A percentile compares a stretch with the other conserved stretches of the same genome.
phyloP scores from a whole-genome alignment of 768 basidiomycete species.

The Serendipita vermifera region DNA sequence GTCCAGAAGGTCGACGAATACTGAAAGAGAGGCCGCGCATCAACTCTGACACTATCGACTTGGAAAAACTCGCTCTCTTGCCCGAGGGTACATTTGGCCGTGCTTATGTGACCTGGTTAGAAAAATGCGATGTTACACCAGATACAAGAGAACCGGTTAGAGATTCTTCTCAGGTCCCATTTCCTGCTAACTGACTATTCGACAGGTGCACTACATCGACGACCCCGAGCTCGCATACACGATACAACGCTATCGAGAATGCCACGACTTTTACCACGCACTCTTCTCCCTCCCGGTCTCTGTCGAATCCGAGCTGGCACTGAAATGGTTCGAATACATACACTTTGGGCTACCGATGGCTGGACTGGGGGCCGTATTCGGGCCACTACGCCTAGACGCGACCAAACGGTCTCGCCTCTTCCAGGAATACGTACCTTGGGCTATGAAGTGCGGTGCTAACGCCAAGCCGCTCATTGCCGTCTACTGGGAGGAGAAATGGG shows the following conservation, averaged over 20 bases:
- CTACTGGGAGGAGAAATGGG: constrained; percentile 95
- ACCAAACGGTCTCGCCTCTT: constrained; percentile 46
- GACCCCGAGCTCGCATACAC: constrained; percentile 95
- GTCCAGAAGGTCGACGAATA: constrained; percentile 71
- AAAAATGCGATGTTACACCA: constrained; percentile 76
- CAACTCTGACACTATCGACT: constrained; percentile 60
- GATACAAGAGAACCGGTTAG: constrained; percentile 85
- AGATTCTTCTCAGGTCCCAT: neutral
- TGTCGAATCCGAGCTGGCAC: constrained; percentile 80
- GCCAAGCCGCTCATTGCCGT: constrained; percentile 72
- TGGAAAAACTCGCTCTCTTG: constrained; percentile 49
- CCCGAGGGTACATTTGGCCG: constrained; percentile 74
- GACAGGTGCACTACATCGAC: constrained; percentile 82
- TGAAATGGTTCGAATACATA: constrained; percentile 89
- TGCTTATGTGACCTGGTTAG: constrained; percentile 82
- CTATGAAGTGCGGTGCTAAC: constrained; percentile 64
- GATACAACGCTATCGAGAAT: constrained; percentile 96
- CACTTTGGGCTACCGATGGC: constrained; percentile 88
- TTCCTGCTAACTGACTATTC: constrained; percentile 2
- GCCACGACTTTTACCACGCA: constrained; percentile 95
- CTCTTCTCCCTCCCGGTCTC: constrained; percentile 79
- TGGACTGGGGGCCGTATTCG: constrained; percentile 62
- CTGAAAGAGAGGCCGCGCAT: constrained; percentile 75
- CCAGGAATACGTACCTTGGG: constrained; percentile 86
- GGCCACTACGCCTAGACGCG: constrained; percentile 54